Base-by-base conservation (phyloP, 768 basidiomycete genomes). In the Cyathus striatus region DNA sequence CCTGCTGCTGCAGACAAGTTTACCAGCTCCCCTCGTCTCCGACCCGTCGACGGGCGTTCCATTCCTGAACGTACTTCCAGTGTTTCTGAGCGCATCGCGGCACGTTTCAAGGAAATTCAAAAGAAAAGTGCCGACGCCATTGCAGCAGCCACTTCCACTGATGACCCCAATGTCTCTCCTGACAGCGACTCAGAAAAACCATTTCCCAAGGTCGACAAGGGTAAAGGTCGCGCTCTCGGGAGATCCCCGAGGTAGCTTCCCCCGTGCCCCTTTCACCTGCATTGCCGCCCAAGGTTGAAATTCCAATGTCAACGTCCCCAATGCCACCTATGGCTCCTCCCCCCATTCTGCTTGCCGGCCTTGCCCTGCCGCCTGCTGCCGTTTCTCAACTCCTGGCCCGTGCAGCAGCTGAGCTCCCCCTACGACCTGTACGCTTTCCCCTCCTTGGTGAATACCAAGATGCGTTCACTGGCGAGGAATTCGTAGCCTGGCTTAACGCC, bases 391-490 rank as follows among this genome's bases (percentile, higher is more conserved):
- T 95, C 12, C 73, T 95, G 22, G 68, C 71, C 2, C 78, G 81
- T 38, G 90, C 92, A 27, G 80, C 81, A 25, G 65, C 68, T 1
- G 84, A 90, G 51, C 65, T 92, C n/a, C 78, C 76, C 14, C 67
- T 90, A 23, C 75, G 81, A 24, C 64, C 85, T 5, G 72, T 92
- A 23, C 80, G 83, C 26, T 79, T 91, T 65, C 83, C 90, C 1
- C 64, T 92, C 12, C 56, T 92, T 9, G 90, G 90, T 36, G 88
- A 91, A 66, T 92, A 92, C 49, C 72, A 81, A 22, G 85, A 90
- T 44, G 84, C 86, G 45, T 94, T 95, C 63, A 82, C 80, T 13
- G 93, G 93, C 22, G 90, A 91, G 32, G 92, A 95, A 49, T 84
- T 96, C 49, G 86, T 85, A 6, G 72, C 76, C 4, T 96, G 91